Conservation (phyloP, 2,329 filamentous ascomycete species). For the Beauveria brongniartii region DNA sequence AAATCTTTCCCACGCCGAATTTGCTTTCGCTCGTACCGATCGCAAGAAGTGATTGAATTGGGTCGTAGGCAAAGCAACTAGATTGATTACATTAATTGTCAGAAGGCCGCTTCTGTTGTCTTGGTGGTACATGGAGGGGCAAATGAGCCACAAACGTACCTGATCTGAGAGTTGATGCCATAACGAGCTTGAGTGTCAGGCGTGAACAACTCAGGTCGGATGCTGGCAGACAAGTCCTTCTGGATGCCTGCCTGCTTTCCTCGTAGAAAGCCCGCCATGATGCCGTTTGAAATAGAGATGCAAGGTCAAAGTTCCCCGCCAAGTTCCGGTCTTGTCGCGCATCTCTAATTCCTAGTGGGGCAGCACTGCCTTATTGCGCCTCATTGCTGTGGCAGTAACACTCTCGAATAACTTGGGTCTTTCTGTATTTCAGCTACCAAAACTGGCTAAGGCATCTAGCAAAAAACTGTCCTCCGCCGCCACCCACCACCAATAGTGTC, state of each 20-base stretch:
- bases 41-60: slow-evolving; percentile 85
- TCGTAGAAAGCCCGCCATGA: slow-evolving; percentile 80
- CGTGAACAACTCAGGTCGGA: slow-evolving; percentile 68
- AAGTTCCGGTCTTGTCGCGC: background rate
- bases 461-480: slow-evolving; percentile 10
- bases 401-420: background rate
- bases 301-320: slow-evolving; percentile 7
- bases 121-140: slow-evolving; percentile 3
- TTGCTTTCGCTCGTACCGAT: slow-evolving; percentile 83
- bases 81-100: slow-evolving; percentile 20
- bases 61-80: slow-evolving; percentile 82
- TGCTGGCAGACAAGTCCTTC: slow-evolving; percentile 77
- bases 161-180: slow-evolving; percentile 71
- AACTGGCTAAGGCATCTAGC: background rate
- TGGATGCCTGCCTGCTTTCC: slow-evolving; percentile 91
- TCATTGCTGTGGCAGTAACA: background rate
- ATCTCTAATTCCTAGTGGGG: slow-evolving; percentile 3
- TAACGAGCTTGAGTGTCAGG: slow-evolving; percentile 78
- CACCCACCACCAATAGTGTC: slow-evolving; percentile 7
- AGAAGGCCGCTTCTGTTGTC: too few species aligned
- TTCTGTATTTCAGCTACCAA: background rate
- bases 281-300: slow-evolving; percentile 6
- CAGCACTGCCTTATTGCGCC: background rate
- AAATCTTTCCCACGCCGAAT: slow-evolving; percentile 80
- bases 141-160: slow-evolving; percentile 30